Percentiles rank a stretch among this genome's conserved stretches.
Evolutionary conservation across 2,329 filamentous ascomycete genomes (phyloP).

Genomic region (Botrytis sinoallii): DNA sequence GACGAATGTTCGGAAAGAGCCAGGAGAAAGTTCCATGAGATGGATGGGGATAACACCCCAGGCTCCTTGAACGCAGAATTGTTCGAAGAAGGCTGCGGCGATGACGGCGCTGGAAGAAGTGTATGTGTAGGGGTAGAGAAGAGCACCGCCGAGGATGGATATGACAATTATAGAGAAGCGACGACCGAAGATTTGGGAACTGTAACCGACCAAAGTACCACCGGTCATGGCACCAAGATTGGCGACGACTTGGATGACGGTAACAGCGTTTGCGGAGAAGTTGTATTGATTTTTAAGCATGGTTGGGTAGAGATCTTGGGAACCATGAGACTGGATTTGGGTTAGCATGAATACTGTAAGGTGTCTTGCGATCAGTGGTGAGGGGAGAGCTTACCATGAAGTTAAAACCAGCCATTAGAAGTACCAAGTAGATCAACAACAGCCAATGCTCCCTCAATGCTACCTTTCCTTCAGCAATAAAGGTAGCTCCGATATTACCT

Average conservation of each 20-base stretch:
- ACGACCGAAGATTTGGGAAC: constrained; percentile 66
- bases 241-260: constrained; percentile 68
- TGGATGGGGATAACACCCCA: constrained; percentile 75
- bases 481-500: constrained; percentile 62
- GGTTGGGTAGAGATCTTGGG: constrained; percentile 56
- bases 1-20: constrained; percentile 67
- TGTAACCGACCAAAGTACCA: constrained; percentile 65
- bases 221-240: constrained; percentile 69
- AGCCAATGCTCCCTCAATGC: constrained; percentile 79
- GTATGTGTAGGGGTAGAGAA: constrained; percentile 83
- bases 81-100: constrained; percentile 79
- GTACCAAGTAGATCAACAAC: constrained; percentile 73
- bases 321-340: constrained; percentile 37
- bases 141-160: constrained; percentile 64
- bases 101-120: constrained; percentile 61
- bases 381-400: constrained; percentile 73
- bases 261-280: constrained; percentile 47
- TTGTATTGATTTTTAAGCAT: constrained; percentile 56
- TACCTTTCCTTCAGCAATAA: constrained; percentile 73
- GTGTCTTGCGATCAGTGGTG: background rate
- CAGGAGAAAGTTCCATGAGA: constrained; percentile 69
- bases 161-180: constrained; percentile 66
- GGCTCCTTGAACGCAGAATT: constrained; percentile 74
- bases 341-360: background rate
- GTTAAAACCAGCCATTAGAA: constrained; percentile 89